A percentile compares a stretch with the other conserved stretches of the same genome.
Evolutionary conservation across 108 stramenopile genomes (phyloP).

Genomic region (Pseudonitzschia multiseries): DNA sequence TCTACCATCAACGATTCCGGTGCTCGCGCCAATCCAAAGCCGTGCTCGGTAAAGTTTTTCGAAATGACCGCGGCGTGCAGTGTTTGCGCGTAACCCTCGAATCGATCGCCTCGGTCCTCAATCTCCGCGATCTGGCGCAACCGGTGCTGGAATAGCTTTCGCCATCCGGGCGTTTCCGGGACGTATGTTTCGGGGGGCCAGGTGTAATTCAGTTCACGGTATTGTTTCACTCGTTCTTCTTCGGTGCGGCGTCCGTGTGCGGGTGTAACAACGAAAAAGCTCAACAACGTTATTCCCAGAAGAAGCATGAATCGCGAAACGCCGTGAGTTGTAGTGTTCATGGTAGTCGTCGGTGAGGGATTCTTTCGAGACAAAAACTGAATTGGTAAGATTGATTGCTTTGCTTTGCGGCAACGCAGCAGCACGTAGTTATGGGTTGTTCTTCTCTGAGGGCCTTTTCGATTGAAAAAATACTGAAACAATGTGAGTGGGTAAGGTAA

Average conservation of each 20-base stretch:
- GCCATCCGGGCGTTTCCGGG: slow-evolving; percentile 71
- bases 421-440: too few relatives aligned
- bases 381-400: too few relatives aligned
- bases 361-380: too few relatives aligned
- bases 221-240: slow-evolving; percentile 47
- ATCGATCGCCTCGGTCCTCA: slow-evolving; percentile 37
- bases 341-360: background rate
- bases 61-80: slow-evolving; percentile 41
- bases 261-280: background rate
- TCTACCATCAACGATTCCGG: slow-evolving; percentile 53
- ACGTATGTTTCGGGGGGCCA: slow-evolving; percentile 61
- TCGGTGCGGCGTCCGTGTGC: slow-evolving; percentile 17
- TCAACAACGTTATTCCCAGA: background rate
- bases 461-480: too few relatives aligned
- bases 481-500: too few relatives aligned
- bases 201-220: slow-evolving; percentile 49
- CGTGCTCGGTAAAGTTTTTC: slow-evolving; percentile 70
- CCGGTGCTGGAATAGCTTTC: slow-evolving; percentile 46
- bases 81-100: slow-evolving; percentile 64
- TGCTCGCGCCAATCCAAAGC: slow-evolving; percentile 72
- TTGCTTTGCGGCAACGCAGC: too few relatives aligned
- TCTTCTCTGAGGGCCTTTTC: too few relatives aligned
- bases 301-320: background rate
- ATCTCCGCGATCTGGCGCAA: slow-evolving; percentile 59
- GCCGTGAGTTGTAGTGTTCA: background rate